Percentiles rank a stretch among this genome's conserved stretches.
Evolutionary conservation across 2,329 filamentous ascomycete species (phyloP).

Genomic region (Fusarium newnesense): DNA sequence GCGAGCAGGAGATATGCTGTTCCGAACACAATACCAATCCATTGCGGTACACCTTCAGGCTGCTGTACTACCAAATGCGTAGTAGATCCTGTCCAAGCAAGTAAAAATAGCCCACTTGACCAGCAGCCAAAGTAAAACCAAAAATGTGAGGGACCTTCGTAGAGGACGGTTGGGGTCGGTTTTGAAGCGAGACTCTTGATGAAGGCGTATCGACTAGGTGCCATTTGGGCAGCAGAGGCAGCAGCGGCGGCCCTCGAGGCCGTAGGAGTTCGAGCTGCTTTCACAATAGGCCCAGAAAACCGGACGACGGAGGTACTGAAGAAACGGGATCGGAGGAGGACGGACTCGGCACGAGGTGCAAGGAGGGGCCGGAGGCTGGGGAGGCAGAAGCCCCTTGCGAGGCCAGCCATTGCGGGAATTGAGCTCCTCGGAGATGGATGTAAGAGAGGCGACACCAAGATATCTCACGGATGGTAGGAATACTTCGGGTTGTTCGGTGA

Average conservation of each 20-base stretch:
- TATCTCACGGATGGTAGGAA: neutral
- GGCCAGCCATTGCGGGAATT: slow-evolving; percentile 44
- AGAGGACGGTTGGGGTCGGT: slow-evolving; percentile 67
- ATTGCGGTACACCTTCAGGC: slow-evolving; percentile 63
- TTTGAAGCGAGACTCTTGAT: slow-evolving; percentile 66
- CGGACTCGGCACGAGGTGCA: slow-evolving; percentile 36
- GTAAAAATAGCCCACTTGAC: slow-evolving; percentile 58
- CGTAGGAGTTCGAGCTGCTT: slow-evolving; percentile 23
- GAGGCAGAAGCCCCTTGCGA: slow-evolving; percentile 46
- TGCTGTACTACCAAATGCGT: slow-evolving; percentile 48
- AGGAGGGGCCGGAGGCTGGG: slow-evolving; percentile 41
- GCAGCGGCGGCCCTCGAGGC: slow-evolving; percentile 18
- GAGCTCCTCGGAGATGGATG: neutral
- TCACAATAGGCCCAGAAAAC: slow-evolving; percentile 30
- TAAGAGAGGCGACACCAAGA: neutral
- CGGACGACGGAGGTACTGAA: slow-evolving; percentile 46
- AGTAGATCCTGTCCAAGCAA: slow-evolving; percentile 51
- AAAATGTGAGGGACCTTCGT: slow-evolving; percentile 72
- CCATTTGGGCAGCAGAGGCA: slow-evolving; percentile 27
- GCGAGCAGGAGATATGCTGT: slow-evolving; percentile 69
- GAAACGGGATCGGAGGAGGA: slow-evolving; percentile 42
- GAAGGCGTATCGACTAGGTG: slow-evolving; percentile 55
- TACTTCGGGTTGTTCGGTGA: slow-evolving; percentile 6
- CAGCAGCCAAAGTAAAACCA: slow-evolving; percentile 71
- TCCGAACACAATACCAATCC: slow-evolving; percentile 67